phyloP scores from a whole-genome alignment of 805 yeast species.

The Metschnikowia kofuensis region DNA sequence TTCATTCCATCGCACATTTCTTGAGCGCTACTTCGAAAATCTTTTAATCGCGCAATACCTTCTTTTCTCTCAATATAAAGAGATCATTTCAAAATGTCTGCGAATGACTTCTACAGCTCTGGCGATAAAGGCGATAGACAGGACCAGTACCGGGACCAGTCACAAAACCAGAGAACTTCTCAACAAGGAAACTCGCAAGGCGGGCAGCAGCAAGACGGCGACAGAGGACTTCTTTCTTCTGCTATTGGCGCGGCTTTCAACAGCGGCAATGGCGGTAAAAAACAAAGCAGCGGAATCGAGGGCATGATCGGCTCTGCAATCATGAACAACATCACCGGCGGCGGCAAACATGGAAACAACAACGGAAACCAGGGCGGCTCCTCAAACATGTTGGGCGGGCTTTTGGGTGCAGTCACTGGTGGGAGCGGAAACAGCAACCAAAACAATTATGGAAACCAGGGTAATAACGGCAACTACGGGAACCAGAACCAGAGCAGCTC shows the following conservation, averaged over 20 bases:
- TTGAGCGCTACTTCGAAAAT: no score
- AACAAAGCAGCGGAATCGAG: conserved; percentile 11
- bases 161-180: background rate
- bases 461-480: conserved; percentile 31
- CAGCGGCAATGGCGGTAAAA: conserved; percentile 27
- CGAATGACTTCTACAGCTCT: conserved; percentile 52
- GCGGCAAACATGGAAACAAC: conserved; percentile 21
- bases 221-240: conserved; percentile 24
- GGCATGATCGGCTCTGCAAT: conserved; percentile 18
- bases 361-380: conserved; percentile 9
- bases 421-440: conserved; percentile 21
- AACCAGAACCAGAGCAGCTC: background rate
- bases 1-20: no score
- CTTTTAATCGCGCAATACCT: background rate
- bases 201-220: conserved; percentile 19
- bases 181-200: conserved; percentile 4
- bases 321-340: conserved; percentile 16
- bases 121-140: conserved; percentile 28
- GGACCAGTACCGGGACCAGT: conserved; percentile 6
- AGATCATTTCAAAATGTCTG: conserved; percentile 40
- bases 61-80: background rate
- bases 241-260: conserved; percentile 28
- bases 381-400: conserved; percentile 13
- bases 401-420: conserved; percentile 12
- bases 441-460: conserved; percentile 8